A percentile compares a stretch with the other conserved stretches of the same genome.
phyloP scores from a whole-genome alignment of 176 grass and related monocot species.

The Carex myosuroides region DNA sequence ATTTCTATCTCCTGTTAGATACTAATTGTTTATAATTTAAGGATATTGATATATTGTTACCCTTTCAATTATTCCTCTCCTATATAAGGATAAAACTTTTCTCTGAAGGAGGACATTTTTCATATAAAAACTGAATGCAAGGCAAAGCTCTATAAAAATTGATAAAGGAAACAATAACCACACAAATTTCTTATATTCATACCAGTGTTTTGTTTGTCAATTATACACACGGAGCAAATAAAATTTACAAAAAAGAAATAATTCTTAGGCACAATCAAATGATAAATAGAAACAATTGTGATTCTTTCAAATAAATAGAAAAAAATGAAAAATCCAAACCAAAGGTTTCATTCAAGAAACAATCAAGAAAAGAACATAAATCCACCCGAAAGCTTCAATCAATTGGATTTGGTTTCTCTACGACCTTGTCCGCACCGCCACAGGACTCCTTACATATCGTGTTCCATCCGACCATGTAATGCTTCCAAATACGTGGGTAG shows the following conservation, averaged over 20 bases:
- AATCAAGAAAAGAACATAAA: neutral
- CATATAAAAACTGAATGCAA: neutral
- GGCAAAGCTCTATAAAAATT: neutral
- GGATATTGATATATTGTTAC: too few relatives aligned
- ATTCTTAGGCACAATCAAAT: neutral
- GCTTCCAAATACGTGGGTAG: conserved; percentile 37
- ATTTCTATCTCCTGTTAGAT: too few relatives aligned
- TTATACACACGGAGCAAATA: neutral
- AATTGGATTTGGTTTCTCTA: neutral
- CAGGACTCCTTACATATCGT: conserved; percentile 41
- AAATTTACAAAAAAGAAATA: neutral
- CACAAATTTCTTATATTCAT: neutral
- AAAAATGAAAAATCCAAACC: neutral
- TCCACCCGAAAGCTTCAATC: neutral
- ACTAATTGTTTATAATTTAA: too few relatives aligned
- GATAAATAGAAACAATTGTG: neutral
- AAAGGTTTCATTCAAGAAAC: neutral
- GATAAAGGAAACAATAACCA: neutral
- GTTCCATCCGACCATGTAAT: conserved; percentile 50
- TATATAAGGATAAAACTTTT: neutral
- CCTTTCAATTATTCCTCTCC: too few relatives aligned
- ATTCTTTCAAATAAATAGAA: neutral
- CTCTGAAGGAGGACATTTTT: neutral
- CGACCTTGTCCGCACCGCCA: conserved; percentile 24
- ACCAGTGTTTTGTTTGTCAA: neutral